These are phyloP conservation scores for Cryptococcus deneoformans DNA, from an alignment of 1,284 basidiomycete species.

Conservation along the genomic window DNA sequence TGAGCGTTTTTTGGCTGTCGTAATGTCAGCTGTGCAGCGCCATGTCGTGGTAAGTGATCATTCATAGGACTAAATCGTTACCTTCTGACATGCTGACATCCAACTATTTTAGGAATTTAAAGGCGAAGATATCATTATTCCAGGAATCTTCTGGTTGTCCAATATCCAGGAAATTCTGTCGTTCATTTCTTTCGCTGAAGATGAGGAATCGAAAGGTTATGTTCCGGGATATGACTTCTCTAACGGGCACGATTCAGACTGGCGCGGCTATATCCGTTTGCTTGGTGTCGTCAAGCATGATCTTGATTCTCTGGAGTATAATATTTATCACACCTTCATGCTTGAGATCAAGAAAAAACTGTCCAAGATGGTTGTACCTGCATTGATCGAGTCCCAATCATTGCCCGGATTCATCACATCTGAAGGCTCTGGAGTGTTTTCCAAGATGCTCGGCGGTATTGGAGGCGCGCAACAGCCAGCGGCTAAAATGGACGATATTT, in stretches of 20 bases:
- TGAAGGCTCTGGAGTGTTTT: constrained; percentile 79
- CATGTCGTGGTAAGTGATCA: constrained; percentile 84
- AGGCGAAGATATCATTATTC: constrained; percentile 92
- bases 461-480: constrained; percentile 81
- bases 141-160: constrained; percentile 95
- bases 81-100: too few species aligned
- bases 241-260: too few species aligned
- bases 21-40: constrained; percentile 97
- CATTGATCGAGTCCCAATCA: constrained; percentile 95
- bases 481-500: constrained; percentile 98
- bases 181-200: constrained; percentile 97
- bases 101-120: constrained; percentile 57
- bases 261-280: constrained; percentile 87
- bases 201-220: constrained; percentile 97
- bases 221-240: too few species aligned
- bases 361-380: constrained; percentile 98
- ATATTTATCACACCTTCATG: constrained; percentile 99
- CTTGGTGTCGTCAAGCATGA: constrained; percentile 99
- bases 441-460: constrained; percentile 65
- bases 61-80: too few species aligned
- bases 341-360: constrained; percentile 96
- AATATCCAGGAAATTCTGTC: constrained; percentile 99
- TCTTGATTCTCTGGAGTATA: constrained; percentile 97
- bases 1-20: constrained; percentile 96
- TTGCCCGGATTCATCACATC: constrained; percentile 96